Percentiles rank a stretch among this genome's conserved stretches.
phyloP scores from a whole-genome alignment of 164 flowering plant species.

The Aristolochia californica region DNA sequence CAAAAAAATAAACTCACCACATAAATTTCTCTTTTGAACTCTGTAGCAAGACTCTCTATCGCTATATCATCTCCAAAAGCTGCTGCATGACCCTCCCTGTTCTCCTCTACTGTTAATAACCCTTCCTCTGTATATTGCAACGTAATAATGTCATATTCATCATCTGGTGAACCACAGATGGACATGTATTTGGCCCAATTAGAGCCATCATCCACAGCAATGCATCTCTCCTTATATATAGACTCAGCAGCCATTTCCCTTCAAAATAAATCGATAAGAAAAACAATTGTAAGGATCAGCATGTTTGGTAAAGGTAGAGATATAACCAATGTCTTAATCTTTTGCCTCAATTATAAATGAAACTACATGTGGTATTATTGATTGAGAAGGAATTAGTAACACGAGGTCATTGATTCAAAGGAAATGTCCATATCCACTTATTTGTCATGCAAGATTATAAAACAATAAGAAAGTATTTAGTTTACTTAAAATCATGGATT shows the following conservation, averaged over 20 bases:
- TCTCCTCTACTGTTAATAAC: constrained; percentile 76
- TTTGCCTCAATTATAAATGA: too few species aligned
- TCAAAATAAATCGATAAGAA: constrained; percentile 10
- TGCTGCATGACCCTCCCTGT: constrained; percentile 72
- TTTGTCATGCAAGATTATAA: too few species aligned
- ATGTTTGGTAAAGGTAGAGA: too few species aligned
- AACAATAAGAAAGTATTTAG: too few species aligned
- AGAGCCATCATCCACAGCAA: constrained; percentile 58
- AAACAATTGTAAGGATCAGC: background rate
- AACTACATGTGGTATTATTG: too few species aligned
- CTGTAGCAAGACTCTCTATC: constrained; percentile 79
- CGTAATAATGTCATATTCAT: constrained; percentile 76
- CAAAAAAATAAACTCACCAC: constrained; percentile 46
- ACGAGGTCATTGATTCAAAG: too few species aligned
- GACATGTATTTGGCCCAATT: constrained; percentile 97
- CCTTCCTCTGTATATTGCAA: constrained; percentile 93
- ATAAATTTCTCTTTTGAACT: constrained; percentile 80
- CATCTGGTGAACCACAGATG: constrained; percentile 67
- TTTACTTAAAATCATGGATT: too few species aligned
- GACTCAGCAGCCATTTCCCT: constrained; percentile 90
- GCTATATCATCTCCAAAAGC: constrained; percentile 98
- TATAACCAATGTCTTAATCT: too few species aligned
- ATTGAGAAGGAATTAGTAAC: too few species aligned
- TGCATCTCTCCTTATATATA: constrained; percentile 80
- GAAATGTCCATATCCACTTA: too few species aligned